Percentiles rank a stretch among this genome's conserved stretches.
phyloP scores from a whole-genome alignment of 495 filamentous ascomycete genomes.

The Trichocladium uniseriatum region DNA sequence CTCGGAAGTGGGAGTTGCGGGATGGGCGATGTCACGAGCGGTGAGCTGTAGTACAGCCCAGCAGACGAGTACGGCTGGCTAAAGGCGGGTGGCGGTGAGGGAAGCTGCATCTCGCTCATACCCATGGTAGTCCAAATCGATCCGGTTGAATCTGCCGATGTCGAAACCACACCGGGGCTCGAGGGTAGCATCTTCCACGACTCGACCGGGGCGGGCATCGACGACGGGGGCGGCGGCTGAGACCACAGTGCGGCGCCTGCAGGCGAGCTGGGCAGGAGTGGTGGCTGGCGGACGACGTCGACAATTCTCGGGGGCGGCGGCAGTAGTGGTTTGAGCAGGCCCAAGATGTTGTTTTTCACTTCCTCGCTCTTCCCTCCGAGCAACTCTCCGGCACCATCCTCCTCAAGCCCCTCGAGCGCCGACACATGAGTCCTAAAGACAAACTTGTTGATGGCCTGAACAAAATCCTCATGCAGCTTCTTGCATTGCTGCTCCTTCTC shows the following conservation, averaged over 20 bases:
- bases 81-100: constrained; percentile 69
- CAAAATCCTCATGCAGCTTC: constrained; percentile 95
- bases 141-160: constrained; percentile 52
- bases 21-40: constrained; percentile 57
- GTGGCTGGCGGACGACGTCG: constrained; percentile 79
- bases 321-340: constrained; percentile 77
- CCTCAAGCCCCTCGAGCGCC: constrained; percentile 90
- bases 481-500: constrained; percentile 95
- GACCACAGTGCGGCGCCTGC: constrained; percentile 74
- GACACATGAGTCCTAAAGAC: constrained; percentile 86
- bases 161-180: constrained; percentile 63
- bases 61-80: constrained; percentile 70
- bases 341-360: constrained; percentile 79
- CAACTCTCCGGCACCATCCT: constrained; percentile 92
- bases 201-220: constrained; percentile 63
- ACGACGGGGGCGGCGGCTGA: constrained; percentile 41
- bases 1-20: constrained; percentile 80
- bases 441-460: constrained; percentile 95
- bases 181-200: constrained; percentile 91
- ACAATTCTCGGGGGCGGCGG: constrained; percentile 89
- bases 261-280: constrained; percentile 81
- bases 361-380: constrained; percentile 87
- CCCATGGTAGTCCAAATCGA: constrained; percentile 76
- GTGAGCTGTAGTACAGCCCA: constrained; percentile 51
- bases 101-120: constrained; percentile 55